These are phyloP conservation scores for Zygosaccharomyces gambellarensis DNA, from an alignment of 805 yeast species.

Conservation along the genomic window DNA sequence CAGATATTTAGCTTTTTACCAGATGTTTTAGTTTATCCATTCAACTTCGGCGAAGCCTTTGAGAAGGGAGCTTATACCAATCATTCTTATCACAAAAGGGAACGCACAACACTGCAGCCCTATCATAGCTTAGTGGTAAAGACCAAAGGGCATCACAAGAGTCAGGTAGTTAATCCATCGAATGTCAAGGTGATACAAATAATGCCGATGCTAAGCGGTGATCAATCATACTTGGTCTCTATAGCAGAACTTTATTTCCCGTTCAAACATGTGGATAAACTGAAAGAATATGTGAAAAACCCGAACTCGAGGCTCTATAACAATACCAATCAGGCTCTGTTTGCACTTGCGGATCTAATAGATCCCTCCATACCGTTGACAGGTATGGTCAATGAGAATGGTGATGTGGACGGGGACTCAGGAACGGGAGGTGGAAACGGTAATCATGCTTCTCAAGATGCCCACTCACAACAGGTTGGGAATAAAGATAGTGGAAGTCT, in stretches of 20 bases:
- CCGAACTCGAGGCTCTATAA: slow-evolving; percentile 55
- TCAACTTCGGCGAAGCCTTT: slow-evolving; percentile 31
- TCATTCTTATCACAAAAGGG: background rate
- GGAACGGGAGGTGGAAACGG: slow-evolving; percentile 16
- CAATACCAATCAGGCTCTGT: slow-evolving; percentile 52
- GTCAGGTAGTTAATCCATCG: slow-evolving; percentile 2
- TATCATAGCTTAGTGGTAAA: background rate
- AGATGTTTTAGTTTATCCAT: slow-evolving; percentile 57
- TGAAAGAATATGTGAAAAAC: slow-evolving; percentile 48
- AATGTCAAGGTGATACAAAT: slow-evolving; percentile 48
- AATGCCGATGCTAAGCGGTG: slow-evolving; percentile 65
- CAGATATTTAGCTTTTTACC: slow-evolving; percentile 67
- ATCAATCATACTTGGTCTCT: slow-evolving; percentile 63
- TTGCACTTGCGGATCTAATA: slow-evolving; percentile 61
- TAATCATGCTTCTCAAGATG: slow-evolving; percentile 1
- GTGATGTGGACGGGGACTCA: slow-evolving; percentile 32
- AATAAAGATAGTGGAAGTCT: slow-evolving; percentile 7
- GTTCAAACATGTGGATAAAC: slow-evolving; percentile 40
- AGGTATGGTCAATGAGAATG: slow-evolving; percentile 17
- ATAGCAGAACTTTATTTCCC: slow-evolving; percentile 86
- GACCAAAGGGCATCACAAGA: background rate
- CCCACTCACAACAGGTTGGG: background rate
- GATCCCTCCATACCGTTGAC: slow-evolving; percentile 41
- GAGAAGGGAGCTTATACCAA: slow-evolving; percentile 8
- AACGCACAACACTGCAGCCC: slow-evolving; percentile 8